Evolutionary conservation across 148 eudicot species (phyloP).

Genomic region (Chenopodium berlandieri): DNA sequence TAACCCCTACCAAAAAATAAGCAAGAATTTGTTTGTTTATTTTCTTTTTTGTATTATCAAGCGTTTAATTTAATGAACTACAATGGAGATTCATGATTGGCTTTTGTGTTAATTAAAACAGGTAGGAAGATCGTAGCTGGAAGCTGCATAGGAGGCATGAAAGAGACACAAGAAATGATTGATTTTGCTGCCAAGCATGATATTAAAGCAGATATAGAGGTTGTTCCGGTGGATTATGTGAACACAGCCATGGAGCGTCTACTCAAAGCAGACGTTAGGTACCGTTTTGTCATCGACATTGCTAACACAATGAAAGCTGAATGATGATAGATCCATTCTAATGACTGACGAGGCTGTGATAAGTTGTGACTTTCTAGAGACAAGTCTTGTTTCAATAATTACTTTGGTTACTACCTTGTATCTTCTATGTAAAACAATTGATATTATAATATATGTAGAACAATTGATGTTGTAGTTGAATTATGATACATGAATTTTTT

Average conservation of each 20-base stretch:
- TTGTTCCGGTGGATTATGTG: conserved; percentile 37
- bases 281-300: conserved; percentile 44
- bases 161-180: conserved; percentile 46
- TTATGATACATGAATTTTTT: no score
- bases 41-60: no score
- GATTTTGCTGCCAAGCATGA: conserved; percentile 41
- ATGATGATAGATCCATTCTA: background rate
- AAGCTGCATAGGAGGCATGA: conserved; percentile 39
- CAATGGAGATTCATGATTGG: background rate
- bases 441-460: no score
- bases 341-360: background rate
- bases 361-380: background rate
- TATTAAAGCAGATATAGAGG: conserved; percentile 35
- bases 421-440: background rate
- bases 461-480: no score
- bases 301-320: conserved; percentile 35
- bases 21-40: no score
- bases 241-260: conserved; percentile 42
- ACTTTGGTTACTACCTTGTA: no score
- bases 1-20: no score
- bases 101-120: background rate
- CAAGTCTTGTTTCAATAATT: background rate
- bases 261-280: conserved; percentile 35
- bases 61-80: background rate
- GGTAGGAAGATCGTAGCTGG: conserved; percentile 42